Evolutionary conservation across 768 basidiomycete genomes (phyloP).

Genomic region (Lentinula guzmanii): DNA sequence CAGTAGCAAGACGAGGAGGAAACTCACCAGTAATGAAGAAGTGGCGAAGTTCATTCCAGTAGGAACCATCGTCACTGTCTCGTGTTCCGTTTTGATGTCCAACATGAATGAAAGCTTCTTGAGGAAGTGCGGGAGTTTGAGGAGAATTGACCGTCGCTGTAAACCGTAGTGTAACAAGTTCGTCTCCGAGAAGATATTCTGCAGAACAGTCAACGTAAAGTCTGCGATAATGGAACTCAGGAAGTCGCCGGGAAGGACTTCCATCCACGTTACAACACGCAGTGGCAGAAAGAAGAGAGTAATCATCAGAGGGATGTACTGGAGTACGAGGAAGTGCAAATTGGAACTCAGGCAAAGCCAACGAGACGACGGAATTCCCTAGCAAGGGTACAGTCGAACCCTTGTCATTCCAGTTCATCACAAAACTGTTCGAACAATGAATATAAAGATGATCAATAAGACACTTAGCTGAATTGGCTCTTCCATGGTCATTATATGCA

Average conservation of each 20-base stretch:
- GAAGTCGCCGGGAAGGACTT: neutral
- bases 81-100: neutral
- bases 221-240: neutral
- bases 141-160: neutral
- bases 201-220: neutral
- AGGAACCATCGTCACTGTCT: neutral
- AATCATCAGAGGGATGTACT: neutral
- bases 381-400: no score
- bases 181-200: neutral
- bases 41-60: conserved; percentile 12
- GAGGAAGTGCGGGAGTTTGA: neutral
- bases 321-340: neutral
- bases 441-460: no score
- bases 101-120: neutral
- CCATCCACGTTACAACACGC: neutral
- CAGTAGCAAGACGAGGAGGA: conserved; percentile 1
- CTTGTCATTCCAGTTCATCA: no score
- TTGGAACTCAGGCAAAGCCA: no score
- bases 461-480: no score
- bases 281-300: neutral
- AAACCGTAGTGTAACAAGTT: neutral
- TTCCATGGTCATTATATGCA: no score
- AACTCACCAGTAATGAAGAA: conserved; percentile 9
- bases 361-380: no score
- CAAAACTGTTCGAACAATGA: no score